Conservation (phyloP, 2,329 filamentous ascomycete species). For the Arthroderma uncinatum region DNA sequence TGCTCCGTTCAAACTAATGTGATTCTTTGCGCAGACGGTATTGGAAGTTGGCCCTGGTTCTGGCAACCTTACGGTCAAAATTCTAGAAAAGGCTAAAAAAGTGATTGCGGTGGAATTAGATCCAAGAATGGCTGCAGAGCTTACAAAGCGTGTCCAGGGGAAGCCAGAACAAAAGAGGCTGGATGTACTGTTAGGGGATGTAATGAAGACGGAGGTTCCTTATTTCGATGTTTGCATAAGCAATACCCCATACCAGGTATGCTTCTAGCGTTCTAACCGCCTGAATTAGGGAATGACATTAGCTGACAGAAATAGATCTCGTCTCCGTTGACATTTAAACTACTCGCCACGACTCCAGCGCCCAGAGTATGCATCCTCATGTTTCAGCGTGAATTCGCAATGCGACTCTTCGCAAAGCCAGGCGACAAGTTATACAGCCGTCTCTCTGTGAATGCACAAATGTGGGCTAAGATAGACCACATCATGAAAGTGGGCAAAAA, state of each 20-base stretch:
- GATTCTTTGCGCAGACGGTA: conserved; percentile 46
- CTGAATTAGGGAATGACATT: neutral
- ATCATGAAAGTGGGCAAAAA: conserved; percentile 92
- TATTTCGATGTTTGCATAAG: conserved; percentile 75
- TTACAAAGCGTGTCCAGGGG: conserved; percentile 86
- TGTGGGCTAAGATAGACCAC: conserved; percentile 62
- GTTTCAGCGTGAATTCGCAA: conserved; percentile 92
- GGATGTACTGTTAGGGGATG: conserved; percentile 81
- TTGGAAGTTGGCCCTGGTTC: conserved; percentile 88
- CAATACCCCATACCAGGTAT: conserved; percentile 60
- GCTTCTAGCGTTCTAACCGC: conserved; percentile 5
- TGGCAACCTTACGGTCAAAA: conserved; percentile 78
- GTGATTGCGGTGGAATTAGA: conserved; percentile 84
- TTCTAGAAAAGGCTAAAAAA: conserved; percentile 76
- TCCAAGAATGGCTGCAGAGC: conserved; percentile 89
- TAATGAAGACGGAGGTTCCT: conserved; percentile 74
- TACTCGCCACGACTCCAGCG: conserved; percentile 68
- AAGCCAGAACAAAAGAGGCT: conserved; percentile 73
- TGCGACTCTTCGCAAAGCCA: conserved; percentile 76
- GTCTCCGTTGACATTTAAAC: conserved; percentile 80
- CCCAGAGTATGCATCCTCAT: conserved; percentile 82
- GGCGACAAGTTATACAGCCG: conserved; percentile 83
- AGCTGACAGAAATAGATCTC: conserved; percentile 52
- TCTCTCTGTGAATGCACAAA: conserved; percentile 86
- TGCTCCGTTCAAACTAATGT: neutral